Evolutionary conservation across 768 basidiomycete genomes (phyloP), one percentile per base, ranked within the genome.

Genomic region (Mycena vitilis): DNA sequence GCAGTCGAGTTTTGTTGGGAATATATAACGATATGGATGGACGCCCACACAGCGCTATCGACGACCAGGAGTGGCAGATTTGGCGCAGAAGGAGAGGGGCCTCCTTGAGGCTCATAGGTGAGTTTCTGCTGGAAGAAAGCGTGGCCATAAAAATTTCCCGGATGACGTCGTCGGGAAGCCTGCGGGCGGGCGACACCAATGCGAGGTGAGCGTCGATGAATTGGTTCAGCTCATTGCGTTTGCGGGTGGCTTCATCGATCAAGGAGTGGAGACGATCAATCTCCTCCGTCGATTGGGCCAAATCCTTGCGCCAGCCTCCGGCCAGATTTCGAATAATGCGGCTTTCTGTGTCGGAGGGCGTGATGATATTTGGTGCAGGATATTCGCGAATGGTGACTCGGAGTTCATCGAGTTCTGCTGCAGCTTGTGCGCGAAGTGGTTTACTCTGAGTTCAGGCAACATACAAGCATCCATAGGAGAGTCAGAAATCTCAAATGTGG

Each of bases 131-230:
- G 23, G 52, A 25, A 3, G 53, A 20, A 37, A 38, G 18, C 18
- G 36, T 12, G 6, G 34, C 53, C 36, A 38, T 36, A 15, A 38
- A 55, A n/a, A 55, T 30, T 30, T 10, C 53, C 4, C 53, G 53
- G 8, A 38, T 38, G 53, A 55, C 38, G n/a, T 55, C 53, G 12
- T 37, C 18, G 7, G 36, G 53, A 7, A 55, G 36, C 18, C 53
- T 55, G 30, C 51, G 53, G 10, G 34, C 53, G 20, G 53, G 53
- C 7, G 53, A 37, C 9, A 55, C 36, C 18, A 38, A 23, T 25
- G 53, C 53, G 15, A 55, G 53, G 22, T 55, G 53, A n/a, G 53
- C 10, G 15, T 55, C 36, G 36, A 55, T 38, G 9, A 38, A 55
- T 8, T 30, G 10, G 5, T 30, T 20, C 25, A 55, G 36, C 53